These are phyloP conservation scores for Chenopodium album DNA, from an alignment of 148 eudicot species.

Conservation along the genomic window DNA sequence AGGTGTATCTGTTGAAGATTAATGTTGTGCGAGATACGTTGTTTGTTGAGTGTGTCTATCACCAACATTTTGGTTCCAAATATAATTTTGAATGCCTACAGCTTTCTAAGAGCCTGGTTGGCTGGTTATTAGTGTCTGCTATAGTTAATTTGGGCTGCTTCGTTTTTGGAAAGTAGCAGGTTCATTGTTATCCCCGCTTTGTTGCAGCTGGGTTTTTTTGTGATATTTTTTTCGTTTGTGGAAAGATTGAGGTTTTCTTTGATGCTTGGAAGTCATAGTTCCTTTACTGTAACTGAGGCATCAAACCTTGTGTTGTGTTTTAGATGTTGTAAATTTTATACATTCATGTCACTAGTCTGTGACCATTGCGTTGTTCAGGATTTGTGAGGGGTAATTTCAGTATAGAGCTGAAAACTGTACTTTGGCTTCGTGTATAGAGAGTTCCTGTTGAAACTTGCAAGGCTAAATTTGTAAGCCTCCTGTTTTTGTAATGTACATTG, in stretches of 20 bases:
- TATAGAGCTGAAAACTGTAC: slow-evolving; percentile 7
- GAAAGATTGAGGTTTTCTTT: slow-evolving; percentile 6
- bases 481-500: slow-evolving; percentile 13
- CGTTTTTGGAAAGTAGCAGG: slow-evolving; percentile 7
- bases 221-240: background rate
- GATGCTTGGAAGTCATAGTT: slow-evolving; percentile 9
- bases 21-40: background rate
- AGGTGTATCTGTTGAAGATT: background rate
- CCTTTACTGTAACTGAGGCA: background rate
- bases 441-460: background rate
- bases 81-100: background rate
- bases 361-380: slow-evolving; percentile 4
- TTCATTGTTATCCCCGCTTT: background rate
- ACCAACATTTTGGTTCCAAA: background rate
- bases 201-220: slow-evolving; percentile 6
- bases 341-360: slow-evolving; percentile 6
- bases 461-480: slow-evolving; percentile 10
- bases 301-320: background rate
- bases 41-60: slow-evolving; percentile 1
- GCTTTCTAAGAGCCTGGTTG: background rate
- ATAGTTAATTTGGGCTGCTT: background rate
- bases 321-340: slow-evolving; percentile 8
- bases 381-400: slow-evolving; percentile 7
- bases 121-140: background rate
- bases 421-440: background rate